Conservation (phyloP, 1,139 yeast genomes). For the Geotrichum aggregatum region DNA sequence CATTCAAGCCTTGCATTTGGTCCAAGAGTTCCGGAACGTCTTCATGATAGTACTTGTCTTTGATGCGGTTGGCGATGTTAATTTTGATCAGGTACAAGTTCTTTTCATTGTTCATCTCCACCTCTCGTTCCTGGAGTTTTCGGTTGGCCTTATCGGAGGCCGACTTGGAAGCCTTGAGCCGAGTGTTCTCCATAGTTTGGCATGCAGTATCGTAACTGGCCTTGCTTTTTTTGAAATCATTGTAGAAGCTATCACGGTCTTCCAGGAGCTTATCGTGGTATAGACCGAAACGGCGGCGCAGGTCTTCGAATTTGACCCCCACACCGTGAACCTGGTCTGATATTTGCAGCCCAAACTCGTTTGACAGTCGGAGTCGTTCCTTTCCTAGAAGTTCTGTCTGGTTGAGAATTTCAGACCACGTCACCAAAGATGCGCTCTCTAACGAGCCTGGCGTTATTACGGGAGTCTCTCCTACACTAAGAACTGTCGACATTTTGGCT, state of each 20-base stretch:
- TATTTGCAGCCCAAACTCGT: slow-evolving; percentile 57
- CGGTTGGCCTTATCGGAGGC: slow-evolving; percentile 54
- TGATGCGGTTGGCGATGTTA: slow-evolving; percentile 80
- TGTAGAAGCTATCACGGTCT: slow-evolving; percentile 58
- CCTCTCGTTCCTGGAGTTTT: slow-evolving; percentile 58
- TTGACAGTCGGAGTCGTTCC: slow-evolving; percentile 59
- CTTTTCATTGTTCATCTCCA: slow-evolving; percentile 81
- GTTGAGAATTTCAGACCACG: slow-evolving; percentile 85
- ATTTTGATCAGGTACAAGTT: slow-evolving; percentile 77
- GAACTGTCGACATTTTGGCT: slow-evolving; percentile 58
- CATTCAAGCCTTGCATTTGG: slow-evolving; percentile 78
- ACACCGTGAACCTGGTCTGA: slow-evolving; percentile 60
- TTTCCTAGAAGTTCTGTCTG: slow-evolving; percentile 79
- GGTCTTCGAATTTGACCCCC: slow-evolving; percentile 50
- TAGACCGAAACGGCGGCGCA: slow-evolving; percentile 54
- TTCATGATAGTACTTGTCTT: slow-evolving; percentile 89
- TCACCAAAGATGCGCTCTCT: slow-evolving; percentile 86
- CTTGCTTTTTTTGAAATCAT: slow-evolving; percentile 68
- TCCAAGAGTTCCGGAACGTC: slow-evolving; percentile 91
- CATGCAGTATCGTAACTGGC: slow-evolving; percentile 75
- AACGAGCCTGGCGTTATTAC: slow-evolving; percentile 90
- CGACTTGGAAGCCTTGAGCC: slow-evolving; percentile 64
- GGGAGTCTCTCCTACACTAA: slow-evolving; percentile 91
- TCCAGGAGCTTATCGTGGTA: slow-evolving; percentile 57
- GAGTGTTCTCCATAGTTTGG: slow-evolving; percentile 70